Evolutionary conservation across 768 basidiomycete species (phyloP).

Genomic region (Hirschioporus abietinus): DNA sequence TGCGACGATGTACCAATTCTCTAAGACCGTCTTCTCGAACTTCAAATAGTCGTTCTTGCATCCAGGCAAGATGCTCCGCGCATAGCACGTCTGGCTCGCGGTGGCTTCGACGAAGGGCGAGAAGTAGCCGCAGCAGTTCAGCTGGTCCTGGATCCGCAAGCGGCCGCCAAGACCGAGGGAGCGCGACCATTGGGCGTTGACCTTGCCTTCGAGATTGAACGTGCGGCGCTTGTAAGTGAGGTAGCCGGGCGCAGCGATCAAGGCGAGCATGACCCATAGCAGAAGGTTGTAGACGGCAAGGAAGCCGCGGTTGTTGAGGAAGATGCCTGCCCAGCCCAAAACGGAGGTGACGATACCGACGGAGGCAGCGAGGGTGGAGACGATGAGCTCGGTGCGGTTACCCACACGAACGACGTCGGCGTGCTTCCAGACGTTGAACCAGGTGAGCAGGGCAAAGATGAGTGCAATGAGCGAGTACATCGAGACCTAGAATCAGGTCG

Average conservation of each 20-base stretch:
- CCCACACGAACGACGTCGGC: slow-evolving; percentile 71
- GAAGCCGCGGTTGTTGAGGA: slow-evolving; percentile 81
- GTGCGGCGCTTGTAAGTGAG: slow-evolving; percentile 66
- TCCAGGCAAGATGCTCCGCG: slow-evolving; percentile 64
- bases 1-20: slow-evolving; percentile 58
- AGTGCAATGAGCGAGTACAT: slow-evolving; percentile 56
- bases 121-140: slow-evolving; percentile 78
- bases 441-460: slow-evolving; percentile 64
- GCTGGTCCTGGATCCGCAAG: slow-evolving; percentile 65
- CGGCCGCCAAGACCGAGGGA: slow-evolving; percentile 54
- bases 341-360: slow-evolving; percentile 59
- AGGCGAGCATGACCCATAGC: slow-evolving; percentile 67
- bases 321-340: slow-evolving; percentile 73
- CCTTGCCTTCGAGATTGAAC: slow-evolving; percentile 79
- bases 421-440: slow-evolving; percentile 68
- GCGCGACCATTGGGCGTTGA: slow-evolving; percentile 74
- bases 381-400: slow-evolving; percentile 59
- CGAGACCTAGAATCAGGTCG: slow-evolving; percentile 42
- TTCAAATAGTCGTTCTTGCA: slow-evolving; percentile 63
- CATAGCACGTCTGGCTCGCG: slow-evolving; percentile 66
- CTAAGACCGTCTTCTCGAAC: slow-evolving; percentile 50
- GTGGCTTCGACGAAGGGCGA: slow-evolving; percentile 79
- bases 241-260: slow-evolving; percentile 74
- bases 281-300: slow-evolving; percentile 68
- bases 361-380: slow-evolving; percentile 63